Base-by-base conservation (phyloP, 495 filamentous ascomycete species). In the Hypoxylon crocopeplum region DNA sequence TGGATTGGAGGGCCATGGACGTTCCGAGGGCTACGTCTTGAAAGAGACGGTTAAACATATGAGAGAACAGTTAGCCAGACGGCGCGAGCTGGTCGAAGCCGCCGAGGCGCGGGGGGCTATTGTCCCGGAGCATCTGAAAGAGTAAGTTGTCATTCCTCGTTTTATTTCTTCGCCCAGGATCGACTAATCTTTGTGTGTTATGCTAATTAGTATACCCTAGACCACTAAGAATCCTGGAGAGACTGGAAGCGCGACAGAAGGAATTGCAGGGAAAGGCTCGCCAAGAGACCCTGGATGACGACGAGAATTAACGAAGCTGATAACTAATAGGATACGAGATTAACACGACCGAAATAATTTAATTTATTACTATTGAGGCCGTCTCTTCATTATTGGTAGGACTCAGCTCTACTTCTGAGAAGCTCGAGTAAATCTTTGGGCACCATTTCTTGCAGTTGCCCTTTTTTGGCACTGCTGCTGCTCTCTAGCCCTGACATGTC, bases 11-110 rank as follows among this genome's bases (percentile, higher is more conserved):
- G 92, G 92, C 5, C 88, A 92, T 68, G 91, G 88, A 0, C 82
- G 92, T 27, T 94, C 90, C 60, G 93, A 97, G 75, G 88, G 88
- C 34, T 78, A 91, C 17, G 91, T 97, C 12, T 77, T 97, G 13
- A 83, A 85, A 48, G 86, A 85, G 64, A 92, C 91, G 0, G 82
- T 92, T 2, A 84, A 87, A 16, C 89, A 85, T 67, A 87, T 95
- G 69, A 75, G 79, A 5, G 74, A 85, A 48, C 77, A 90, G 69
- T 69, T 96, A 13, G 76, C 77, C 42, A 80, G 86, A 65, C 79
- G 89, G 33, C 78, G 84, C 51, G 74, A 77, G 40, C 73, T 94
- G 25, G 81, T 91, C 29, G 75, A 79, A 36, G 81, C 80, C 44
- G 83, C 87, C 22, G 85, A 89, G 42, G 78, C 72, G 36, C 76